Conservation (phyloP, 306 rosid genomes). For the Amphicarpaea edgeworthii region DNA sequence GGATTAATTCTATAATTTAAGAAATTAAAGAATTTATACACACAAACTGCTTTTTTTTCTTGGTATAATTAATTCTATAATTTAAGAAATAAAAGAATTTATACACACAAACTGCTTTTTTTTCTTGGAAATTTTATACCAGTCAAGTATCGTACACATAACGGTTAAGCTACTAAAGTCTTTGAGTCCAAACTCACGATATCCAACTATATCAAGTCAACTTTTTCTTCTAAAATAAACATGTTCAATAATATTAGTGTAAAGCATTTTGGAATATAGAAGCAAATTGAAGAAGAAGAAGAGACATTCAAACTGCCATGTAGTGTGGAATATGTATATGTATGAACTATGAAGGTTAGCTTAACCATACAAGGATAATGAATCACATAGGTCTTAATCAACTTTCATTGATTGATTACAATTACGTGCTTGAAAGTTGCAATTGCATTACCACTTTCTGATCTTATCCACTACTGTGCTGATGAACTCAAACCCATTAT, state of each 20-base stretch:
- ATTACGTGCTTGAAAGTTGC: conserved; percentile 6
- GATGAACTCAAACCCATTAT: not conserved
- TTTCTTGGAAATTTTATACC: not conserved
- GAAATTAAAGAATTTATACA: not conserved
- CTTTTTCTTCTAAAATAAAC: not conserved
- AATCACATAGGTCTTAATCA: conserved; percentile 13
- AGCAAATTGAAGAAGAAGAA: not conserved
- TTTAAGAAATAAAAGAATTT: no score
- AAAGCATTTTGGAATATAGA: not conserved
- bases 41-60: no score
- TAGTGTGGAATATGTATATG: conserved; percentile 4
- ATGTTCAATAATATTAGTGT: not conserved
- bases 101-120: not conserved
- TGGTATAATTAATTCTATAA: no score
- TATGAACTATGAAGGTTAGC: no score
- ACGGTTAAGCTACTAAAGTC: not conserved
- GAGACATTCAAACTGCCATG: not conserved
- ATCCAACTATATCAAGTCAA: not conserved
- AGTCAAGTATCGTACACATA: not conserved
- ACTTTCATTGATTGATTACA: not conserved
- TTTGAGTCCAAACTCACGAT: not conserved
- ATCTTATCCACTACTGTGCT: not conserved
- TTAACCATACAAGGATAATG: not conserved
- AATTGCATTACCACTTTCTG: conserved; percentile 1
- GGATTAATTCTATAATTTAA: not conserved